Evolutionary conservation across 2,329 filamentous ascomycete genomes (phyloP), one percentile per base, ranked within the genome.

Genomic region (Aspergillus nomiae): DNA sequence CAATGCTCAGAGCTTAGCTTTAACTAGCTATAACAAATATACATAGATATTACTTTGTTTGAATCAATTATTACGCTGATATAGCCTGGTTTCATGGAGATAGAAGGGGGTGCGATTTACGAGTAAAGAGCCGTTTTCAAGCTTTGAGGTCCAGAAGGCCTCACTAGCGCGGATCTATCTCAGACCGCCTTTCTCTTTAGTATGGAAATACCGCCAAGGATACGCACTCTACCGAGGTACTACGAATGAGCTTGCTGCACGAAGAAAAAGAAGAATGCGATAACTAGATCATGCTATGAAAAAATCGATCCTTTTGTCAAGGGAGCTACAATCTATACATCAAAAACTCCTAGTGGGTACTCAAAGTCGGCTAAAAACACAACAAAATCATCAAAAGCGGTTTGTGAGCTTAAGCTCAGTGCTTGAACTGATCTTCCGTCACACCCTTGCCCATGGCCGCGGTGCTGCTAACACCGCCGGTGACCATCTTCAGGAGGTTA

Each of bases 381-480:
- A 46, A 63, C 19, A 30, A n/a, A 34, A 62, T 41, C 45, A 62
- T 38, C 51, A 38, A 55, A 24, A 38, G 12, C 7, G n/a, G 21
- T 21, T 55, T 19, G 9, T 11, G 28, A 32, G 63, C 56, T 74
- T 74, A 16, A 30, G 63, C 57, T 74, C 66, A 80, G 58, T 70
- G 63, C 73, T 93, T 90, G 80, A 99, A 99, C 82, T 99, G 95
- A 74, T 97, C 94, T 84, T 99, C 95, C 1, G 95, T 99, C 63
- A 99, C 95, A 63, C 95, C 95, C 83, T 93, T 92, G 38, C 94
- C 95, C 95, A 99, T 99, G 24, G 95, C 95, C 64, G 92, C 92
- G 1, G 94, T 98, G 67, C 89, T 93, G 78, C 89, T 94, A 61
- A 98, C 89, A 68, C 95, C 95, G 2, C 95, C 95, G 5, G 89